phyloP scores from a whole-genome alignment of 768 basidiomycete species.

The Candolleomyces efflorescens region DNA sequence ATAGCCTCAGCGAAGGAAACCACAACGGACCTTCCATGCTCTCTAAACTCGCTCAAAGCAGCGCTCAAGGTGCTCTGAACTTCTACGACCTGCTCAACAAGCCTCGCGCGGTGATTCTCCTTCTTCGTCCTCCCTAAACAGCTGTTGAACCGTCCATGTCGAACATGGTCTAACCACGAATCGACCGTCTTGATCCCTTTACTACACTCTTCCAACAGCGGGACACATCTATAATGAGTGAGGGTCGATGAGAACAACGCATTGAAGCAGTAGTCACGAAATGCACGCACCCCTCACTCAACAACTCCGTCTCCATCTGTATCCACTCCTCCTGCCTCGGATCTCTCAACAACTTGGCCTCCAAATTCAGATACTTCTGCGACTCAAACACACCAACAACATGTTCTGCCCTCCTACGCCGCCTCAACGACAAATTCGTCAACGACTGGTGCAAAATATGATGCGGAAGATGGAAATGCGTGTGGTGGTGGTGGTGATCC shows the following conservation, averaged over 20 bases:
- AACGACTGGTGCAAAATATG: constrained; percentile 34
- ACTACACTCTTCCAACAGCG: background rate
- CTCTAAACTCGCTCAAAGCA: constrained; percentile 31
- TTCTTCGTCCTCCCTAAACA: background rate
- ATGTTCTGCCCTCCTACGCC: constrained; percentile 34
- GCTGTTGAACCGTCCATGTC: background rate
- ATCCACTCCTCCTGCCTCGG: constrained; percentile 42
- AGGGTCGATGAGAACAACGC: constrained; percentile 46
- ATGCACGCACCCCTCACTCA: constrained; percentile 40
- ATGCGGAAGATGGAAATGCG: constrained; percentile 30
- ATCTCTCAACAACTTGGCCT: constrained; percentile 49
- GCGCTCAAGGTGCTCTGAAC: background rate
- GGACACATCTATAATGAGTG: constrained; percentile 27
- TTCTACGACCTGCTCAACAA: background rate
- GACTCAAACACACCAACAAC: constrained; percentile 74
- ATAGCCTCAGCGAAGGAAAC: background rate
- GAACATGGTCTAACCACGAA: background rate
- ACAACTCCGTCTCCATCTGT: constrained; percentile 35
- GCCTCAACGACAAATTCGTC: constrained; percentile 30
- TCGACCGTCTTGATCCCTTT: background rate
- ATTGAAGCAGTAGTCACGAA: background rate
- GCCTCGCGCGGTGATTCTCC: background rate
- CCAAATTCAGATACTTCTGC: constrained; percentile 65
- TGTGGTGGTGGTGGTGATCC: constrained; percentile 20
- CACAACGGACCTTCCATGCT: constrained; percentile 42